phyloP scores from a whole-genome alignment of 176 grass and related monocot genomes.

The Carex scoparia region DNA sequence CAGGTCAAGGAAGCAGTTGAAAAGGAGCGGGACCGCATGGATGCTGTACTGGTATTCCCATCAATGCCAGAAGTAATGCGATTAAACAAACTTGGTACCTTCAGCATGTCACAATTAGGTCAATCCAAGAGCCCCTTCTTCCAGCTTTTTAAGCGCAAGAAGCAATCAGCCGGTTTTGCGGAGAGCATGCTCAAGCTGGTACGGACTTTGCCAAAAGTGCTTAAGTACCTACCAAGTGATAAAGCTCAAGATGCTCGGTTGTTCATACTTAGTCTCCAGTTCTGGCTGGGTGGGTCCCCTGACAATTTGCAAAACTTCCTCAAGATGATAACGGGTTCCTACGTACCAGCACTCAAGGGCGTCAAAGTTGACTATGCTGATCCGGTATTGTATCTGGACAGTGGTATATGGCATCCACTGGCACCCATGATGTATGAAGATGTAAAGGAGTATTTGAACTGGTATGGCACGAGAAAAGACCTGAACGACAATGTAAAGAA shows the following conservation, averaged over 20 bases:
- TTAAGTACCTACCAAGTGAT: conserved; percentile 97
- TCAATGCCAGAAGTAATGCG: conserved; percentile 99
- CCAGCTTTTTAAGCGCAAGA: conserved; percentile 98
- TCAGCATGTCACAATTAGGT: conserved; percentile 96
- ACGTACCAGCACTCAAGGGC: conserved; percentile 55
- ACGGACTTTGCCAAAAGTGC: conserved; percentile 90
- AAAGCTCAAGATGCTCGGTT: conserved; percentile 98
- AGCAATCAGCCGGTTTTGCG: conserved; percentile 69
- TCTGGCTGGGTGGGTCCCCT: conserved; percentile 96
- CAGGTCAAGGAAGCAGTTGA: conserved; percentile 51
- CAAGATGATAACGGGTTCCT: conserved; percentile 88
- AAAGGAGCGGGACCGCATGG: conserved; percentile 71
- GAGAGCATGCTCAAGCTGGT: conserved; percentile 99
- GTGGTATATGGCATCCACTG: conserved; percentile 92
- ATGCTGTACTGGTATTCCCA: conserved; percentile 94
- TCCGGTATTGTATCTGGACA: conserved; percentile 86
- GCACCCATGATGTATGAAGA: conserved; percentile 91
- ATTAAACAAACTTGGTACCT: conserved; percentile 97
- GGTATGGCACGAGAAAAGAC: conserved; percentile 81
- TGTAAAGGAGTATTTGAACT: conserved; percentile 97
- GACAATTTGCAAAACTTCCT: conserved; percentile 96
- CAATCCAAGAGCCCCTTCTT: conserved; percentile 99
- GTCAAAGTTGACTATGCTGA: conserved; percentile 68
- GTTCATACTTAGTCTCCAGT: conserved; percentile 97
- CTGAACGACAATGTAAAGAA: conserved; percentile 43